These are phyloP conservation scores for Aspergillus proliferans DNA, from an alignment of 2,329 filamentous ascomycete species.

Conservation along the genomic window DNA sequence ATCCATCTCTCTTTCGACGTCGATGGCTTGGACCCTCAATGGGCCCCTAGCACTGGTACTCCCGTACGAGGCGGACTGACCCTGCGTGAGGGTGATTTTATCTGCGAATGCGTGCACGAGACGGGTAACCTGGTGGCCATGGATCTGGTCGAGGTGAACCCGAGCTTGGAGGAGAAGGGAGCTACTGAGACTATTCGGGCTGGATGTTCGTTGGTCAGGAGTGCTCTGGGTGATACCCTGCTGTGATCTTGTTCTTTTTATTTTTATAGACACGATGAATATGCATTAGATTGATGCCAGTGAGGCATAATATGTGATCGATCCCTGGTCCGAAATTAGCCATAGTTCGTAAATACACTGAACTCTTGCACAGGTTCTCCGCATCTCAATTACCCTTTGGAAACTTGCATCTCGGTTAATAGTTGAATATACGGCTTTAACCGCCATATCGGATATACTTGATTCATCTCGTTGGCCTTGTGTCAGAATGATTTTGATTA, in stretches of 20 bases:
- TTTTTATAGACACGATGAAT: slow-evolving; percentile 1
- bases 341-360: no score
- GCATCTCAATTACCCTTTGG: no score
- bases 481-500: no score
- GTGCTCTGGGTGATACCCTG: slow-evolving; percentile 84
- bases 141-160: slow-evolving; percentile 79
- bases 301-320: no score
- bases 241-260: slow-evolving; percentile 47
- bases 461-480: no score
- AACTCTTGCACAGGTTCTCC: no score
- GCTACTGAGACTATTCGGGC: slow-evolving; percentile 82
- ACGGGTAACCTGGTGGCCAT: slow-evolving; percentile 72
- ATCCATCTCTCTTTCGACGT: slow-evolving; percentile 98
- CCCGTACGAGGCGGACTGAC: slow-evolving; percentile 91
- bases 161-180: slow-evolving; percentile 61
- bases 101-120: slow-evolving; percentile 79
- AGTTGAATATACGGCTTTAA: no score
- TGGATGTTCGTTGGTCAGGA: slow-evolving; percentile 84
- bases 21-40: slow-evolving; percentile 90
- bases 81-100: slow-evolving; percentile 91
- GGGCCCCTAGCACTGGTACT: slow-evolving; percentile 92
- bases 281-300: slow-evolving; percentile 1
- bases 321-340: no score
- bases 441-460: no score
- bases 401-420: no score